These are phyloP conservation scores for Pulveroboletus sp. DNA, from an alignment of 768 basidiomycete genomes.

Conservation along the genomic window DNA sequence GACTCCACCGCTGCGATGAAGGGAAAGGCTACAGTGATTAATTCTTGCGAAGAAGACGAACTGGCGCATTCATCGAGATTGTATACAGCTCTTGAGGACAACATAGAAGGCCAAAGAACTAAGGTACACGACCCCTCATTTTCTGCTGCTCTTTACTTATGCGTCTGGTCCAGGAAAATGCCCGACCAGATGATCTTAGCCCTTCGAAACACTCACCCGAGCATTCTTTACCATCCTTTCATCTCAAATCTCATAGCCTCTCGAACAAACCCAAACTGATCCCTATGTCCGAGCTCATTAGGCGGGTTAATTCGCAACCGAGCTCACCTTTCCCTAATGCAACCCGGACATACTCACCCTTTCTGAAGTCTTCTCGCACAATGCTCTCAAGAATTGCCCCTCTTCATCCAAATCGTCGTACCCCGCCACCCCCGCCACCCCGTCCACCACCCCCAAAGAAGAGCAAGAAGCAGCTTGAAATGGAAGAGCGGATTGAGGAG, in stretches of 20 bases:
- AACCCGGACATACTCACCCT: constrained; percentile 53
- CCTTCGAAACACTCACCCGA: constrained; percentile 6
- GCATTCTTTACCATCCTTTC: constrained; percentile 7
- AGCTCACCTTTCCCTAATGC: constrained; percentile 46
- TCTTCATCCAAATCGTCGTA: constrained; percentile 67
- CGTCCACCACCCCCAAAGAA: constrained; percentile 72
- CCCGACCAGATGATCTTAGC: constrained; percentile 1
- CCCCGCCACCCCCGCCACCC: constrained; percentile 72
- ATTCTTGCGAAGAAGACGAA: constrained; percentile 28
- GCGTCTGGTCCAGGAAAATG: constrained; percentile 11
- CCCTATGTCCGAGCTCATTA: constrained; percentile 75
- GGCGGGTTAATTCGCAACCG: constrained; percentile 64
- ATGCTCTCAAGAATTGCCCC: constrained; percentile 70
- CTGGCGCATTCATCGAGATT: not conserved
- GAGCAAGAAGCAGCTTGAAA: constrained; percentile 72
- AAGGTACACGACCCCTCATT: constrained; percentile 10
- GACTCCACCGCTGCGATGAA: constrained; percentile 20
- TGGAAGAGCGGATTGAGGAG: constrained; percentile 79
- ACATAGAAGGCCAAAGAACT: constrained; percentile 8
- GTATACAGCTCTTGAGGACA: not conserved
- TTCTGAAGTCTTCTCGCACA: constrained; percentile 60
- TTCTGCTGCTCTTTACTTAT: not conserved
- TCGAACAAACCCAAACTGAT: constrained; percentile 54
- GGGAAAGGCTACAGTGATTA: constrained; percentile 26
- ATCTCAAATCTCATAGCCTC: constrained; percentile 26